Percentiles rank a stretch among this genome's conserved stretches.
Evolutionary conservation across 2,329 filamentous ascomycete genomes (phyloP).

Genomic region (Huntiella savannae): DNA sequence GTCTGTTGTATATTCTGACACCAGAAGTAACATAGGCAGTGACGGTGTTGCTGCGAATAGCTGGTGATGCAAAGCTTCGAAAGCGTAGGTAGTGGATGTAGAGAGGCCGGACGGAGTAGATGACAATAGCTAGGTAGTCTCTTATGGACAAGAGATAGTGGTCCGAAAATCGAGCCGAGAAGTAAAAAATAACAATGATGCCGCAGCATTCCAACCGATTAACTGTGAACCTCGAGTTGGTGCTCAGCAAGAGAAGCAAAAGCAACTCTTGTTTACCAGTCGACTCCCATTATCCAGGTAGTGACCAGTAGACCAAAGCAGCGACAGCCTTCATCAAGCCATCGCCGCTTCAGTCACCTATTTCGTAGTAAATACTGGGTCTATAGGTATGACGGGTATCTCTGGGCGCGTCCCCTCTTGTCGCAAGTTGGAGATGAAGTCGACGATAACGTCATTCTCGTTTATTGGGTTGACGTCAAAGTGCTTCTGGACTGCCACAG

Average conservation of each 20-base stretch:
- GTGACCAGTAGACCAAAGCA: not conserved
- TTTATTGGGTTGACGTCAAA: conserved; percentile 64
- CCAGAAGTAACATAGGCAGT: too few species aligned
- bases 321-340: too few species aligned
- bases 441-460: conserved; percentile 69
- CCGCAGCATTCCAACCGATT: conserved; percentile 6
- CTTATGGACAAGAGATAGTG: not conserved
- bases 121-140: not conserved
- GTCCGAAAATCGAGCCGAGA: not conserved
- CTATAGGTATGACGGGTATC: conserved; percentile 2
- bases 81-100: too few species aligned
- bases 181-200: conserved; percentile 6
- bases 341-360: too few species aligned
- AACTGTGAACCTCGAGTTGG: conserved; percentile 7
- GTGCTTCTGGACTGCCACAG: conserved; percentile 56
- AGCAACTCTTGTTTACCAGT: not conserved
- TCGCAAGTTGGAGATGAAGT: conserved; percentile 51
- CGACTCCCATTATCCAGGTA: not conserved
- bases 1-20: too few species aligned
- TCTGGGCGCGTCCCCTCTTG: conserved; percentile 13
- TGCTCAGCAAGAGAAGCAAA: not conserved
- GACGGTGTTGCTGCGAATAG: too few species aligned
- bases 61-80: too few species aligned
- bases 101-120: too few species aligned
- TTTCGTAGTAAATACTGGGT: not conserved